A percentile compares a stretch with the other conserved stretches of the same genome.
Evolutionary conservation across 2,329 filamentous ascomycete genomes (phyloP).

Genomic region (Hymenoscyphus fraxineus): DNA sequence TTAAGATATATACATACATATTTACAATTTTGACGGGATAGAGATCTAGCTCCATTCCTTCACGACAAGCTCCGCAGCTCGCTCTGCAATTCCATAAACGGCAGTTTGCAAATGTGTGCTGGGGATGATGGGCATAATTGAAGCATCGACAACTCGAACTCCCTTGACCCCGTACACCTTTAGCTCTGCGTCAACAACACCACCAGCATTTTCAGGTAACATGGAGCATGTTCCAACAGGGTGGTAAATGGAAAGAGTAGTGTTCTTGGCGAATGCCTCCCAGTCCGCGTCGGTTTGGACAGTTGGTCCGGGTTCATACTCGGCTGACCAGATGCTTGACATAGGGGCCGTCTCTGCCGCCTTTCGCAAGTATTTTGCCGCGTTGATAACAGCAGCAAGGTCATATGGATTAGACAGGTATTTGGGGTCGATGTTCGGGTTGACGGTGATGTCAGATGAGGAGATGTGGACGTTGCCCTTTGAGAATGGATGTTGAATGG

Average conservation of each 20-base stretch:
- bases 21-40: background rate
- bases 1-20: background rate
- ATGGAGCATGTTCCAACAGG: slow-evolving; percentile 9
- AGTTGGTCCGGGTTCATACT: slow-evolving; percentile 24
- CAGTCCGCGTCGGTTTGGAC: slow-evolving; percentile 9
- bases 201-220: slow-evolving; percentile 4
- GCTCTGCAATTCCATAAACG: slow-evolving; percentile 10
- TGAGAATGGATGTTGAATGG: slow-evolving; percentile 54
- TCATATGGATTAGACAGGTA: slow-evolving; percentile 52
- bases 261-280: slow-evolving; percentile 5
- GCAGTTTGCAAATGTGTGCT: slow-evolving; percentile 6
- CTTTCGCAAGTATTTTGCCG: slow-evolving; percentile 20
- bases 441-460: slow-evolving; percentile 36
- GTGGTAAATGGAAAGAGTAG: slow-evolving; percentile 8
- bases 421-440: slow-evolving; percentile 50
- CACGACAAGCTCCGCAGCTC: slow-evolving; percentile 5
- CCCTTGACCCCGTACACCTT: slow-evolving; percentile 6
- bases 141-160: slow-evolving; percentile 9
- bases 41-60: background rate
- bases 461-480: slow-evolving; percentile 55
- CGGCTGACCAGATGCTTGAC: slow-evolving; percentile 18
- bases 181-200: slow-evolving; percentile 9
- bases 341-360: slow-evolving; percentile 22
- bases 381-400: slow-evolving; percentile 34
- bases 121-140: slow-evolving; percentile 5